phyloP scores from a whole-genome alignment of 345 rosid genomes.

The Cardamine resedifolia region DNA sequence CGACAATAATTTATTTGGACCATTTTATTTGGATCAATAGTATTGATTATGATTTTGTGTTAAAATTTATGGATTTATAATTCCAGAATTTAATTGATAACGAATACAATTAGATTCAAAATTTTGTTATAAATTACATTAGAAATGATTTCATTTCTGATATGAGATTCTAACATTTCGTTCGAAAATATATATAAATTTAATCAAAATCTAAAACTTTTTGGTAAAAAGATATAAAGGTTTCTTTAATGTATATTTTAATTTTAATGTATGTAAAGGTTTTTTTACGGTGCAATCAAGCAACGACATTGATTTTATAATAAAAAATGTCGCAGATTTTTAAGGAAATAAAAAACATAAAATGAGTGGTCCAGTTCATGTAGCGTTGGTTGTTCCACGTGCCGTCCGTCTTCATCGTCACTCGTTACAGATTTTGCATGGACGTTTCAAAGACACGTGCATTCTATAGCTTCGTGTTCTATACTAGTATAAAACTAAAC shows the following conservation, averaged over 20 bases:
- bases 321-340: too few relatives aligned
- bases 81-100: too few relatives aligned
- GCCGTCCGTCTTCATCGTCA: constrained; percentile 15
- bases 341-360: too few relatives aligned
- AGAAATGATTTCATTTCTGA: background rate
- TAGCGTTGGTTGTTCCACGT: constrained; percentile 6
- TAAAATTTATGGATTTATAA: background rate
- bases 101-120: background rate
- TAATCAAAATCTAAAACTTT: too few relatives aligned
- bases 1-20: too few relatives aligned
- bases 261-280: background rate
- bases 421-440: constrained; percentile 4
- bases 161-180: too few relatives aligned
- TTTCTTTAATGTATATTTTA: too few relatives aligned
- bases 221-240: too few relatives aligned
- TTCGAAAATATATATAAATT: too few relatives aligned
- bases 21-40: too few relatives aligned
- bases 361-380: constrained; percentile 5
- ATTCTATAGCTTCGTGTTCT: background rate
- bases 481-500: background rate
- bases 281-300: background rate
- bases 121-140: background rate
- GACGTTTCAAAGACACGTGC: constrained; percentile 20
- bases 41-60: background rate
- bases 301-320: background rate